These are phyloP conservation scores for Cytospora piceae DNA, from an alignment of 2,329 filamentous ascomycete species.

Conservation along the genomic window DNA sequence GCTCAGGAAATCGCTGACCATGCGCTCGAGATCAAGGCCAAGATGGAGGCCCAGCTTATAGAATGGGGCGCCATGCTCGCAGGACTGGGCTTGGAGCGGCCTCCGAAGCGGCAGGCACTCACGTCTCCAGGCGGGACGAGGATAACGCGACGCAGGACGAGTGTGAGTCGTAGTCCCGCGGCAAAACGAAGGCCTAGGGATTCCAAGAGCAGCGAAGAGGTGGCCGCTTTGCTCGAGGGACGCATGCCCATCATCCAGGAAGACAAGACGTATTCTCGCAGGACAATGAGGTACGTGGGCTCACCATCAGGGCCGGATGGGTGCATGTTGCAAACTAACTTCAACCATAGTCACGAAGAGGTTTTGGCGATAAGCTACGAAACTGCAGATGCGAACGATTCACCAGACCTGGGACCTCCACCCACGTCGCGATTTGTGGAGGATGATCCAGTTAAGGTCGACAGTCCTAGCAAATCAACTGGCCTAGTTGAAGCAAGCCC, in stretches of 20 bases:
- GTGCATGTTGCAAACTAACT: conserved; percentile 37
- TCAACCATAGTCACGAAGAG: conserved; percentile 56
- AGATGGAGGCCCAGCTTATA: conserved; percentile 72
- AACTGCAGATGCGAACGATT: conserved; percentile 56
- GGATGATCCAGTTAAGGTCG: conserved; percentile 57
- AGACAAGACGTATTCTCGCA: conserved; percentile 67
- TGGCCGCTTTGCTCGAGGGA: conserved; percentile 54
- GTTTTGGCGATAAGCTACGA: conserved; percentile 62
- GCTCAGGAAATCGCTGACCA: conserved; percentile 65
- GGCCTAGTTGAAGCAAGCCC: conserved; percentile 22
- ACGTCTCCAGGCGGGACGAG: conserved; percentile 45
- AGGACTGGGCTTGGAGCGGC: conserved; percentile 65
- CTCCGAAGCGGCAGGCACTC: conserved; percentile 48
- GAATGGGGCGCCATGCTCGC: conserved; percentile 72
- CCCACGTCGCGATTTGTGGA: conserved; percentile 63
- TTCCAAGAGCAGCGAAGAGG: conserved; percentile 58
- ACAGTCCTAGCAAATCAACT: conserved; percentile 47
- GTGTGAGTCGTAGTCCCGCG: conserved; percentile 53
- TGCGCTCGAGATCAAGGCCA: conserved; percentile 69
- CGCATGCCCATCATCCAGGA: conserved; percentile 71
- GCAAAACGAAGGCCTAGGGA: conserved; percentile 59
- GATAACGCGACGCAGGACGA: conserved; percentile 46
- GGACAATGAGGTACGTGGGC: conserved; percentile 66
- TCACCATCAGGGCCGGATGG: background rate
- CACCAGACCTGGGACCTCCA: conserved; percentile 70